These are phyloP conservation scores for Aureobasidium sp. DNA, from an alignment of 2,329 filamentous ascomycete species.

Conservation along the genomic window DNA sequence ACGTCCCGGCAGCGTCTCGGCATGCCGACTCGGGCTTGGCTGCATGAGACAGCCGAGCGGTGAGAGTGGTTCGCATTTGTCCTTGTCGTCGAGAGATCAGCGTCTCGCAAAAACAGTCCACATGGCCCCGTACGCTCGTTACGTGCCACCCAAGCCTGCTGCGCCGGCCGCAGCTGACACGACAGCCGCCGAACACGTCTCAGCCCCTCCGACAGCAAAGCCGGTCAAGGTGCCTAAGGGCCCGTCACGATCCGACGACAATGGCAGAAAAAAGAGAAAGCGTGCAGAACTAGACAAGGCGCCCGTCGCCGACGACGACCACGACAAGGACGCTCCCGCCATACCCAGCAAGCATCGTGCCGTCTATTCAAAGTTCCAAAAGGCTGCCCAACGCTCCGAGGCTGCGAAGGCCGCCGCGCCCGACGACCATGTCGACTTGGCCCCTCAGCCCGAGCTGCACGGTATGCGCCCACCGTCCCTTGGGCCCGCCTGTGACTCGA, in stretches of 20 bases:
- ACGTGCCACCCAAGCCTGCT: conserved; percentile 33
- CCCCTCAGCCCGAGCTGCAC: conserved; percentile 41
- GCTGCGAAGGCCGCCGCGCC: conserved; percentile 14
- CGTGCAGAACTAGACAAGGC: conserved; percentile 23
- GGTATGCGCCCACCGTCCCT: conserved; percentile 18
- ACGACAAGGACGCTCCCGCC: neutral
- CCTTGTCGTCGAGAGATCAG: neutral
- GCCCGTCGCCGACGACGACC: conserved; percentile 12
- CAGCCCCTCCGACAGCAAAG: neutral
- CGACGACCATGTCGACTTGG: conserved; percentile 19
- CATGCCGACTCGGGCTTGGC: conserved; percentile 2
- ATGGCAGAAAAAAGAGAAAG: conserved; percentile 22
- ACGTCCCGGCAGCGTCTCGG: neutral
- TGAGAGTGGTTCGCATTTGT: neutral
- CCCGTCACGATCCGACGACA: conserved; percentile 3
- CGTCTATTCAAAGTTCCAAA: conserved; percentile 39
- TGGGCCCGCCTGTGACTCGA: neutral
- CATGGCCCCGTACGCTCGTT: conserved; percentile 35
- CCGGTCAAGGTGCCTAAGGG: neutral
- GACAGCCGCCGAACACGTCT: neutral
- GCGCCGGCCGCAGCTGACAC: conserved; percentile 6
- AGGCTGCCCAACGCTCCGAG: conserved; percentile 19
- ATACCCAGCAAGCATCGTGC: conserved; percentile 24
- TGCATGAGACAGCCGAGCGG: neutral
- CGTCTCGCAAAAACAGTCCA: neutral